phyloP scores from a whole-genome alignment of 1,284 basidiomycete species.

The Pseudozyma tsukubaensis region DNA sequence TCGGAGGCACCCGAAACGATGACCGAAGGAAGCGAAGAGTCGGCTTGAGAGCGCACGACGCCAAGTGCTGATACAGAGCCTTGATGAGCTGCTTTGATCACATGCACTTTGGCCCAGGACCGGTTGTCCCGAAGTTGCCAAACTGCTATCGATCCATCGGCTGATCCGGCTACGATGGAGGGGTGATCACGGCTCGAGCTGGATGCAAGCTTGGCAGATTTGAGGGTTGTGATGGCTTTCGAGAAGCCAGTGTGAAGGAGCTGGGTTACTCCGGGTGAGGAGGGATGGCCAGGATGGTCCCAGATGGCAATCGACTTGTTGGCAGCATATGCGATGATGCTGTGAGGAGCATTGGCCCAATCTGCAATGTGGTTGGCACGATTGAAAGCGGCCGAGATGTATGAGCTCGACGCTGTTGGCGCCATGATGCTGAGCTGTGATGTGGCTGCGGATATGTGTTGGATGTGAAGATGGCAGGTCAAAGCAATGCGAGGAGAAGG shows the following conservation, averaged over 20 bases:
- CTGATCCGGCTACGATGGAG: slow-evolving; percentile 48
- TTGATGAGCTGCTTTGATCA: slow-evolving; percentile 40
- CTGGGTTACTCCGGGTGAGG: slow-evolving; percentile 26
- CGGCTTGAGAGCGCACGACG: slow-evolving; percentile 35
- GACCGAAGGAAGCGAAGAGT: background rate
- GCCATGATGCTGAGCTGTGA: slow-evolving; percentile 18
- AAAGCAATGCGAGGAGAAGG: background rate
- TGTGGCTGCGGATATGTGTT: background rate
- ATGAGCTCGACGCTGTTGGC: slow-evolving; percentile 42
- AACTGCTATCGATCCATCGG: slow-evolving; percentile 44
- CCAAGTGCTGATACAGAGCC: slow-evolving; percentile 55
- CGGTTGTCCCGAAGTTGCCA: slow-evolving; percentile 22
- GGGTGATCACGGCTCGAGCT: slow-evolving; percentile 10
- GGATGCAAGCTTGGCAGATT: slow-evolving; percentile 23
- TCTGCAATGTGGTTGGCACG: slow-evolving; percentile 61
- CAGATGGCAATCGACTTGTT: slow-evolving; percentile 59
- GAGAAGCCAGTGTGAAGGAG: slow-evolving; percentile 47
- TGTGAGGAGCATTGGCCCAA: slow-evolving; percentile 39
- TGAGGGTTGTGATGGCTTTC: slow-evolving; percentile 50
- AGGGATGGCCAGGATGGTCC: slow-evolving; percentile 30
- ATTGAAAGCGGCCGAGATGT: slow-evolving; percentile 63
- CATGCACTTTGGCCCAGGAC: slow-evolving; percentile 10
- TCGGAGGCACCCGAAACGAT: slow-evolving; percentile 62
- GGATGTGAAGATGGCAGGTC: slow-evolving; percentile 1
- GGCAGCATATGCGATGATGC: slow-evolving; percentile 55